Conservation (phyloP, 805 yeast genomes). For the Priceomyces medius region DNA sequence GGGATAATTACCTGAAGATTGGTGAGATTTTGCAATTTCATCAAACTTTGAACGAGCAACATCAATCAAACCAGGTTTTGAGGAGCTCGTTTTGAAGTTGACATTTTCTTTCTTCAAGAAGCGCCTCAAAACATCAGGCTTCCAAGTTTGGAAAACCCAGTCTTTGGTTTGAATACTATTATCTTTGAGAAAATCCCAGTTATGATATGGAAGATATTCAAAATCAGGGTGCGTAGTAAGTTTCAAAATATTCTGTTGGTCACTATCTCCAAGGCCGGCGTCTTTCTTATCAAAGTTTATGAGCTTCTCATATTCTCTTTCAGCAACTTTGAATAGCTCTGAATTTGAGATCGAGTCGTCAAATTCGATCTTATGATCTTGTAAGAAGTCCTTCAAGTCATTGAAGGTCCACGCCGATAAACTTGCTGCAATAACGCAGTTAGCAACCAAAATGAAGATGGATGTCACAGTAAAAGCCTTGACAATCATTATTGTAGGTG, state of each 20-base stretch:
- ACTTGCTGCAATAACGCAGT: conserved; percentile 4
- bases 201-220: conserved; percentile 15
- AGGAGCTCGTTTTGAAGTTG: conserved; percentile 21
- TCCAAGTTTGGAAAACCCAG: conserved; percentile 55
- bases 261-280: conserved; percentile 8
- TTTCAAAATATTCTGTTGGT: conserved; percentile 15
- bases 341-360: conserved; percentile 18
- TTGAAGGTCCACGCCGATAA: conserved; percentile 14
- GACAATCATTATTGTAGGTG: background rate
- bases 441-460: conserved; percentile 2
- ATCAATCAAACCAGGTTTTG: conserved; percentile 37
- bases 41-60: conserved; percentile 42
- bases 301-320: conserved; percentile 23
- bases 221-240: conserved; percentile 15
- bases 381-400: conserved; percentile 28
- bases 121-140: conserved; percentile 27
- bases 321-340: conserved; percentile 25
- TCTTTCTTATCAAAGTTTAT: conserved; percentile 10
- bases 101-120: conserved; percentile 32
- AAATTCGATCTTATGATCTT: conserved; percentile 23
- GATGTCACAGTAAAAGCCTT: conserved; percentile 3
- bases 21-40: conserved; percentile 32
- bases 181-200: conserved; percentile 16
- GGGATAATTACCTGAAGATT: conserved; percentile 45
- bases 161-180: conserved; percentile 16